phyloP scores from a whole-genome alignment of 495 filamentous ascomycete species.

The Massariosphaeria phaeospora region DNA sequence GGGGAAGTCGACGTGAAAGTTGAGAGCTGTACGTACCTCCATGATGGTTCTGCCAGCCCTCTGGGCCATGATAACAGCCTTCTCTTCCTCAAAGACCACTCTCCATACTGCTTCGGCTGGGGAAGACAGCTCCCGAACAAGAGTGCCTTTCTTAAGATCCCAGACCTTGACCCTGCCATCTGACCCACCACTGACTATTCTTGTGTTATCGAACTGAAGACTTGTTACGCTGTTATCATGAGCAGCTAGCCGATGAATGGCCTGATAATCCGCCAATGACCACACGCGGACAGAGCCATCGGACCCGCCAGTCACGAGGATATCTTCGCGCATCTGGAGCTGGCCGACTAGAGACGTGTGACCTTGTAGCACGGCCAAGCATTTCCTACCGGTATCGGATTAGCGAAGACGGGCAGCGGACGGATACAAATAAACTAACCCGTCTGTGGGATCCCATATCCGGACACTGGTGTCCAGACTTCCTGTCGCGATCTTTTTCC shows the following conservation, averaged over 20 bases:
- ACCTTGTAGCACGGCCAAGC: conserved; percentile 88
- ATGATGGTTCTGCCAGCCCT: conserved; percentile 81
- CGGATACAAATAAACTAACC: conserved; percentile 50
- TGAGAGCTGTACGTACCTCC: no score
- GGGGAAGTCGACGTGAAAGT: no score
- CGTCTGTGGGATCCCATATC: conserved; percentile 91
- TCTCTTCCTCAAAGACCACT: conserved; percentile 96
- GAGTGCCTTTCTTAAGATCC: conserved; percentile 82
- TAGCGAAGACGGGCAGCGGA: conserved; percentile 4
- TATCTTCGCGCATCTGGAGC: conserved; percentile 88
- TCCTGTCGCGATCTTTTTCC: conserved; percentile 86
- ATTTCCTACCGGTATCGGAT: conserved; percentile 52
- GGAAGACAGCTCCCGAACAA: conserved; percentile 84
- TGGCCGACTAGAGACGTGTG: conserved; percentile 98
- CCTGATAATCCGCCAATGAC: conserved; percentile 80
- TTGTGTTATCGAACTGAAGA: conserved; percentile 89
- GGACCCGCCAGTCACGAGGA: conserved; percentile 90
- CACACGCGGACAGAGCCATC: conserved; percentile 95
- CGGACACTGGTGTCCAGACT: conserved; percentile 95
- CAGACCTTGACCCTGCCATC: conserved; percentile 97
- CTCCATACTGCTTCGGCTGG: conserved; percentile 95
- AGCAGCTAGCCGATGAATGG: conserved; percentile 91
- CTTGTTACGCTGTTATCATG: conserved; percentile 98
- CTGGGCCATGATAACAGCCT: conserved; percentile 91
- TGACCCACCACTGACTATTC: conserved; percentile 90